Conservation (phyloP, 495 filamentous ascomycete species). For the Polyplosphaeria fusca region DNA sequence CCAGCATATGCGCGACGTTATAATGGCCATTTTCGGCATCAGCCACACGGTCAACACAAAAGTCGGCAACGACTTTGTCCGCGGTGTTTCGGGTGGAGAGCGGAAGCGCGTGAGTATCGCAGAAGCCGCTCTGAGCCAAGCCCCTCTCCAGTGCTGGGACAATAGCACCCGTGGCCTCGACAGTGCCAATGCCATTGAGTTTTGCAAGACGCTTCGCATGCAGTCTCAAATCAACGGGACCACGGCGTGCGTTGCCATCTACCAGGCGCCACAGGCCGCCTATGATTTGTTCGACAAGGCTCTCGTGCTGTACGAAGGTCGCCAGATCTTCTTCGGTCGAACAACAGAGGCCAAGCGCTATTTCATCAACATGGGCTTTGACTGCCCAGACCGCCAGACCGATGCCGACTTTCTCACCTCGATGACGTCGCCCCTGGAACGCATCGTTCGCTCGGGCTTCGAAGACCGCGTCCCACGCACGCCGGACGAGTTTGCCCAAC, state of each 20-base stretch:
- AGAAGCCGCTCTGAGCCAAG: constrained; percentile 39
- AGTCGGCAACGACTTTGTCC: constrained; percentile 46
- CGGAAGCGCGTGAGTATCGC: constrained; percentile 46
- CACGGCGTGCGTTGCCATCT: constrained; percentile 44
- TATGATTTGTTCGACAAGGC: constrained; percentile 45
- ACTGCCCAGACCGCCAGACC: constrained; percentile 57
- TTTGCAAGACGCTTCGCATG: constrained; percentile 44
- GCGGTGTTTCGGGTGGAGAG: constrained; percentile 44
- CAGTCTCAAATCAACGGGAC: constrained; percentile 39
- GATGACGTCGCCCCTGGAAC: constrained; percentile 64
- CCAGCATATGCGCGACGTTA: constrained; percentile 41
- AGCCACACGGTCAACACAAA: constrained; percentile 43
- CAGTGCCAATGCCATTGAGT: constrained; percentile 46
- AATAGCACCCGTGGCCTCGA: constrained; percentile 46
- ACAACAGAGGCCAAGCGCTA: constrained; percentile 37
- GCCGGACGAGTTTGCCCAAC: constrained; percentile 64
- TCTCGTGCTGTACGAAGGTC: constrained; percentile 44
- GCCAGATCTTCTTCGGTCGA: constrained; percentile 44
- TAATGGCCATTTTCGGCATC: constrained; percentile 48
- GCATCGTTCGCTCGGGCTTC: constrained; percentile 58
- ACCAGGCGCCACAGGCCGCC: constrained; percentile 42
- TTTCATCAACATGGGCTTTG: constrained; percentile 57
- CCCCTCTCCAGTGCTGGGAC: constrained; percentile 46
- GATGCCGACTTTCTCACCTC: constrained; percentile 72
- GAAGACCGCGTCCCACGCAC: constrained; percentile 65